These are phyloP conservation scores for Aspergillus carlsbadensis DNA, from an alignment of 495 filamentous ascomycete species.

Conservation along the genomic window DNA sequence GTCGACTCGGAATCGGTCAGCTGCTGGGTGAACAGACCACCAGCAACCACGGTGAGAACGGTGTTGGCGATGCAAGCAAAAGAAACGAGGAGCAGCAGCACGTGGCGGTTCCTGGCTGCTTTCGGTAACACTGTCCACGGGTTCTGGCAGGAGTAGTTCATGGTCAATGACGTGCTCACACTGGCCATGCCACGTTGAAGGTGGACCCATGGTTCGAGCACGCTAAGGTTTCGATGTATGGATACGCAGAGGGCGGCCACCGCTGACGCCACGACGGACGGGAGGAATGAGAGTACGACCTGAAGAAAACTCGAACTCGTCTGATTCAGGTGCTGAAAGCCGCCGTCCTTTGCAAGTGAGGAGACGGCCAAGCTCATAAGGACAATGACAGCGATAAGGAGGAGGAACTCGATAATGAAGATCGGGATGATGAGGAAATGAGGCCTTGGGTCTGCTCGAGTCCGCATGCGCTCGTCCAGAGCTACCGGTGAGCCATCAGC, in stretches of 20 bases:
- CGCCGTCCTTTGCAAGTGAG: slow-evolving; percentile 33
- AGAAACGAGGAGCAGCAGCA: slow-evolving; percentile 33
- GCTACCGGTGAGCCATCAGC: slow-evolving; percentile 33
- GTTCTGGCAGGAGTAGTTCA: slow-evolving; percentile 42
- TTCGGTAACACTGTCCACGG: slow-evolving; percentile 36
- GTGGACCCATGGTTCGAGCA: slow-evolving; percentile 47
- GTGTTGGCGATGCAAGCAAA: slow-evolving; percentile 38
- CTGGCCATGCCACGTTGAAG: slow-evolving; percentile 39
- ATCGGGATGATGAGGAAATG: slow-evolving; percentile 43
- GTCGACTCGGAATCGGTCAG: slow-evolving; percentile 28
- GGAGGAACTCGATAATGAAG: slow-evolving; percentile 40
- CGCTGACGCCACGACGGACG: slow-evolving; percentile 38
- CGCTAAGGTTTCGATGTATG: slow-evolving; percentile 39
- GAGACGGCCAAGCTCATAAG: slow-evolving; percentile 34
- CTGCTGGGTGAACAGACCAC: slow-evolving; percentile 40
- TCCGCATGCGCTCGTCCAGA: slow-evolving; percentile 25
- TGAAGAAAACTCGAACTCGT: slow-evolving; percentile 38
- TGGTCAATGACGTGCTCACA: slow-evolving; percentile 29
- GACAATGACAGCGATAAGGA: slow-evolving; percentile 36
- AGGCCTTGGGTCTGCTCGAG: slow-evolving; percentile 35
- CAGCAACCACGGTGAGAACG: slow-evolving; percentile 34
- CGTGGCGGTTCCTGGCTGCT: slow-evolving; percentile 30
- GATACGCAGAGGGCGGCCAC: slow-evolving; percentile 40
- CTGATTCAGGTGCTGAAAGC: slow-evolving; percentile 36
- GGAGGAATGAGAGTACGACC: slow-evolving; percentile 37